phyloP scores from a whole-genome alignment of 305 asterid species.

The Fraxinus ornus region DNA sequence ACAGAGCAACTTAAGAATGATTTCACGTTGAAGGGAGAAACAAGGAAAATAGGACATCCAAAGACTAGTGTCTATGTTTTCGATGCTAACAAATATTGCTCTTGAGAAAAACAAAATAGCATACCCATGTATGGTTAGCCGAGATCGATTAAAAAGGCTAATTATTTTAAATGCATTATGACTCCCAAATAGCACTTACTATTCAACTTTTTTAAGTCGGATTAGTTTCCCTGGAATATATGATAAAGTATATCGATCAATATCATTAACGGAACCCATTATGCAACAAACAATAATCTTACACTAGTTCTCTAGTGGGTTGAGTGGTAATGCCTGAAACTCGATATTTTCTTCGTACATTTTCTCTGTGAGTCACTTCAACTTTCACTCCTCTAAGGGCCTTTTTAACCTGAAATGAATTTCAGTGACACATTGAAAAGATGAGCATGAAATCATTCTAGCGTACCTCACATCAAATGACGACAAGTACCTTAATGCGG shows the following conservation, averaged over 20 bases:
- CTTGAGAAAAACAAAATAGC: background rate
- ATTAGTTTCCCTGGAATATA: background rate
- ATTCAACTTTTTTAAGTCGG: background rate
- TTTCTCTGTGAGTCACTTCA: conserved; percentile 96
- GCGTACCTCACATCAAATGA: background rate
- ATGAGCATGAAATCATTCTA: background rate
- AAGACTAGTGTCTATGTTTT: background rate
- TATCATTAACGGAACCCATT: background rate
- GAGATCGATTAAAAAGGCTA: background rate
- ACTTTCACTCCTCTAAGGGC: conserved; percentile 98
- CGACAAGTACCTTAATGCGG: conserved; percentile 65
- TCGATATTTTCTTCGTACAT: conserved; percentile 87
- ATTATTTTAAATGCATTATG: background rate
- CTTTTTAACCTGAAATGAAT: conserved; percentile 72
- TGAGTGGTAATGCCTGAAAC: conserved; percentile 92
- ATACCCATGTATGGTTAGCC: background rate
- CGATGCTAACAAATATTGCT: background rate
- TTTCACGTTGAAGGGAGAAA: background rate
- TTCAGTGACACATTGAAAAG: background rate
- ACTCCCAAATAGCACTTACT: background rate
- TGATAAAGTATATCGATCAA: background rate
- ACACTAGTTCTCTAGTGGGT: conserved; percentile 96
- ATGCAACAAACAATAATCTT: conserved; percentile 31
- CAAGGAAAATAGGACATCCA: background rate
- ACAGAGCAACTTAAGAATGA: background rate